Conservation (phyloP, 176 grass and related monocot genomes). For the Olyra latifolia region DNA sequence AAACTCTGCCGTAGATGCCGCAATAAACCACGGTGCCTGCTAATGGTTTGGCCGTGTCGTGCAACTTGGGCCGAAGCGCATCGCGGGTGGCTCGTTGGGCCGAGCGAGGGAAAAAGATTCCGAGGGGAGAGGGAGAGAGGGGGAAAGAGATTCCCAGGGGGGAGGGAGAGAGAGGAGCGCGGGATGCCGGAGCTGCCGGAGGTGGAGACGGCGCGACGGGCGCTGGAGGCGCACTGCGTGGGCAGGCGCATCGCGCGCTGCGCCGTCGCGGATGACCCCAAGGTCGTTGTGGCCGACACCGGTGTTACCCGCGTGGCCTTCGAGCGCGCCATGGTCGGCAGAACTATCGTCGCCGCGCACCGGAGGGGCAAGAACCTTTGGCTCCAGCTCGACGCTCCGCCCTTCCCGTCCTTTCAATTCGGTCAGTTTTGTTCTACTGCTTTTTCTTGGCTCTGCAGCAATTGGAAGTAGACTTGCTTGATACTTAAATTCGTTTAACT, state of each 20-base stretch:
- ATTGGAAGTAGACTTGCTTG: background rate
- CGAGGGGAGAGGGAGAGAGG: no score
- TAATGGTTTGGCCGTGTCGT: no score
- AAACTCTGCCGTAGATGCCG: no score
- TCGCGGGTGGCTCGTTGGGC: no score
- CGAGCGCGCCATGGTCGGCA: slow-evolving; percentile 62
- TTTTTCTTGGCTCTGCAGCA: background rate
- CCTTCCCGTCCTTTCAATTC: slow-evolving; percentile 93
- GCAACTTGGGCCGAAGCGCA: no score
- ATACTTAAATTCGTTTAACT: background rate
- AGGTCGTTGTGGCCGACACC: slow-evolving; percentile 48
- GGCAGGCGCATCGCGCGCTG: slow-evolving; percentile 66
- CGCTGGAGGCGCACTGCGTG: slow-evolving; percentile 73
- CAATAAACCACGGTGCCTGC: no score
- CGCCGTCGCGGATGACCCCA: slow-evolving; percentile 60
- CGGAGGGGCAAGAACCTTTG: slow-evolving; percentile 90
- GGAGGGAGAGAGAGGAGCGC: background rate
- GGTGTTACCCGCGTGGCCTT: slow-evolving; percentile 40
- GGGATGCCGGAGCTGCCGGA: slow-evolving; percentile 89
- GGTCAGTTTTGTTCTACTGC: slow-evolving; percentile 36
- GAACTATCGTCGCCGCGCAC: slow-evolving; percentile 61
- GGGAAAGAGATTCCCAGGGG: background rate
- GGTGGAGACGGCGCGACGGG: slow-evolving; percentile 86
- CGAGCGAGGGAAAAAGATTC: no score
- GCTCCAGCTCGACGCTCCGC: slow-evolving; percentile 80